These are phyloP conservation scores for Stramenopiles sp. DNA, from an alignment of 352 stramenopile species.

Conservation along the genomic window DNA sequence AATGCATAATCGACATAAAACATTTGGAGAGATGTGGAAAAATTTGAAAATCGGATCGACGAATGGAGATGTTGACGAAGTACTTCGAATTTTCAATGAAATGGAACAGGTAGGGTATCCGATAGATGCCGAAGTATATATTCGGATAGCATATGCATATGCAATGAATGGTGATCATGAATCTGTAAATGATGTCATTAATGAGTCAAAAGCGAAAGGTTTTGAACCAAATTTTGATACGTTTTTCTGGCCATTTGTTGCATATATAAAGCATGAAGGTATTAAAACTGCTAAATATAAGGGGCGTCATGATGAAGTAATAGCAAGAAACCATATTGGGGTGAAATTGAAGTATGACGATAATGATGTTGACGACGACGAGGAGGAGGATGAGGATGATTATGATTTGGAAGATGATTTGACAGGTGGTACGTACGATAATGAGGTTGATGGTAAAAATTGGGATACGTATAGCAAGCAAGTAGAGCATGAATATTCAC, in stretches of 20 bases:
- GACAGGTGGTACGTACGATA: not conserved
- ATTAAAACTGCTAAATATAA: not conserved
- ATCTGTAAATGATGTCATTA: not conserved
- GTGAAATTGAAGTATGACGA: not conserved
- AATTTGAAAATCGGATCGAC: not conserved
- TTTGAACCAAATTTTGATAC: not conserved
- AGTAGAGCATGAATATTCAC: not conserved
- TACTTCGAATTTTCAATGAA: not conserved
- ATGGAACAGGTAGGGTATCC: not conserved
- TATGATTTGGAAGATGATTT: not conserved
- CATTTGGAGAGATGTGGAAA: not conserved
- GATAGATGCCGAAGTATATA: not conserved
- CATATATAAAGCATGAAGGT: not conserved
- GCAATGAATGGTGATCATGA: not conserved
- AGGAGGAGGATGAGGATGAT: not conserved
- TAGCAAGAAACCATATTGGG: not conserved
- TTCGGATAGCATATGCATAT: not conserved
- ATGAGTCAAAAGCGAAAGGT: not conserved
- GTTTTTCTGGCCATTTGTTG: not conserved
- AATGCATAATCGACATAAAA: not conserved
- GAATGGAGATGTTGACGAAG: not conserved
- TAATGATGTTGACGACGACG: not conserved
- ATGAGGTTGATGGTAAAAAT: not conserved
- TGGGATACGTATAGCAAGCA: not conserved
- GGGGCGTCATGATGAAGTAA: not conserved